Conservation (phyloP, 768 basidiomycete genomes). For the Podaxis sp. region DNA sequence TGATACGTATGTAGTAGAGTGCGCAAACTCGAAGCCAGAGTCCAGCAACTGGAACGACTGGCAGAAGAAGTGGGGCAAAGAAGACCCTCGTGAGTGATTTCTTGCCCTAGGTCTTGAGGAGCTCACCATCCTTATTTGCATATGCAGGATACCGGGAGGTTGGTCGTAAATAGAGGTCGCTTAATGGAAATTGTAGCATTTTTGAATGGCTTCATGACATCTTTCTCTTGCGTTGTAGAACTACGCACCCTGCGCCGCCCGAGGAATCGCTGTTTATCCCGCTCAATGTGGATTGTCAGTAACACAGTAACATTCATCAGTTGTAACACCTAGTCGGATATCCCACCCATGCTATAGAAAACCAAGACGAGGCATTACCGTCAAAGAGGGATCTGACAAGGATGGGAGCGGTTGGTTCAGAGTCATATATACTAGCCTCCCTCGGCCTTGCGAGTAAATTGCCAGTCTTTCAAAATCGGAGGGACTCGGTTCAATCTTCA, state of each 20-base stretch:
- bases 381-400: too few relatives aligned
- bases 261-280: conserved; percentile 15
- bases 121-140: not conserved
- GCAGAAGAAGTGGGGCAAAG: not conserved
- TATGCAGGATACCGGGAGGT: too few relatives aligned
- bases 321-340: conserved; percentile 29
- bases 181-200: too few relatives aligned
- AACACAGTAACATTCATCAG: conserved; percentile 86
- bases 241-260: not conserved
- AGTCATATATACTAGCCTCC: conserved; percentile 80
- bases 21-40: not conserved
- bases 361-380: too few relatives aligned
- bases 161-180: too few relatives aligned
- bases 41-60: not conserved
- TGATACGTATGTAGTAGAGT: too few relatives aligned
- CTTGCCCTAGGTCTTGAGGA: not conserved
- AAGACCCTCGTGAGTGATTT: not conserved
- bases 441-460: conserved; percentile 76
- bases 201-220: too few relatives aligned
- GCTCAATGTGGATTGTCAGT: conserved; percentile 66
- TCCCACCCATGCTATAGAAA: conserved; percentile 60
- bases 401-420: too few relatives aligned
- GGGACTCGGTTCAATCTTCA: too few relatives aligned
- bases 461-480: too few relatives aligned
- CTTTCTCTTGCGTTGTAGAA: too few relatives aligned